Evolutionary conservation across 1,284 basidiomycete genomes (phyloP).

Genomic region (Cystobasidiaceae sp.): DNA sequence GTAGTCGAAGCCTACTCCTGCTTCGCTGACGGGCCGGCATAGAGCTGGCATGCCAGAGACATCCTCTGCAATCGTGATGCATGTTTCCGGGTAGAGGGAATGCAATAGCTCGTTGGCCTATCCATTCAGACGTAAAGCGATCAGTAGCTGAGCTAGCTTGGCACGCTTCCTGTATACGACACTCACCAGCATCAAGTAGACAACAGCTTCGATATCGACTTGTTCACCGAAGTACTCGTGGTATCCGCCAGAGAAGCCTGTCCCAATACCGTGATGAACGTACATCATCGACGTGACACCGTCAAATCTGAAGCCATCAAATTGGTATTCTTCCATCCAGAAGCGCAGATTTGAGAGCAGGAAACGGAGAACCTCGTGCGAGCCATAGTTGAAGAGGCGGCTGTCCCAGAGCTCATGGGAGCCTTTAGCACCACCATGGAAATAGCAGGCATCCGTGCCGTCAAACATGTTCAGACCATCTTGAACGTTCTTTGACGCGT

Average conservation of each 20-base stretch:
- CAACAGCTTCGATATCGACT: constrained; percentile 82
- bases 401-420: constrained; percentile 94
- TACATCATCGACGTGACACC: constrained; percentile 99
- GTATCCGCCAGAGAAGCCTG: constrained; percentile 95
- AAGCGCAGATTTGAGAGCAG: constrained; percentile 89
- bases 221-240: constrained; percentile 90
- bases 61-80: constrained; percentile 93
- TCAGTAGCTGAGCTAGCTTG: no score
- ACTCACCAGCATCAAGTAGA: constrained; percentile 92
- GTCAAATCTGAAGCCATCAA: constrained; percentile 97
- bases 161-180: background rate
- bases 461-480: constrained; percentile 95
- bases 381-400: constrained; percentile 91
- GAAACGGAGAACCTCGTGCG: constrained; percentile 90
- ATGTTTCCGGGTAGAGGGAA: constrained; percentile 62
- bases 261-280: constrained; percentile 90
- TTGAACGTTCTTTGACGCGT: constrained; percentile 94
- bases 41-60: constrained; percentile 97
- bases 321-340: constrained; percentile 90
- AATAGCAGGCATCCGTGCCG: constrained; percentile 92
- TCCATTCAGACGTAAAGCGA: background rate
- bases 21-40: constrained; percentile 69
- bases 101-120: constrained; percentile 92
- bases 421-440: constrained; percentile 86
- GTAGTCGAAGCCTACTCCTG: constrained; percentile 96